Base-by-base conservation (phyloP, 2,329 filamentous ascomycete species). In the Sporothrix variecibatus region DNA sequence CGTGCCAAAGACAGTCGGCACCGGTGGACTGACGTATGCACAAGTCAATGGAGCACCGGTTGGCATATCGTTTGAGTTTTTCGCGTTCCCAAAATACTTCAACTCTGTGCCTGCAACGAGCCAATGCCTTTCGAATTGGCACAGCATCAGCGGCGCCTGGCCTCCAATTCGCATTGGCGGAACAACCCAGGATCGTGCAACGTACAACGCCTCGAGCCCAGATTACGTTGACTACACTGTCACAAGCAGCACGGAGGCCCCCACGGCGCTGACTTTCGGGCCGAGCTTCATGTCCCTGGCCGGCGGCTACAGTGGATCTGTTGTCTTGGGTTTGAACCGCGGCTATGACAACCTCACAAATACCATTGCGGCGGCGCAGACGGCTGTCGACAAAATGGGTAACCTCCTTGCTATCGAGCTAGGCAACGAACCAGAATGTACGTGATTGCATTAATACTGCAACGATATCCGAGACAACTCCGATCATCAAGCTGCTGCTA, bases 381-480 rank as follows among this genome's bases (percentile, higher is more conserved):
- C 82, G 0, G 87, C 84, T 0, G 82, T 84, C 11, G 77, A 76
- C 1, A 78, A 81, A n/a, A 86, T 89, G 76, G 76, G 75, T 4
- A 89, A 88, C 75, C 78, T 89, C 12, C 80, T 85, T 23, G 86
- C 87, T 2, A 86, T 89, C 46, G 87, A 90, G 77, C 81, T 89
- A 0, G 87, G 87, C 1, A 89, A 89, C 76, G 87, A 89, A 73
- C 87, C 88, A 3, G 86, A 89, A 75, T 88, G 86, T 87, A 77
- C 76, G 84, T n/a, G n/a, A n/a, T n/a, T n/a, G n/a, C n/a, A n/a
- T n/a, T n/a, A n/a, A n/a, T n/a, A n/a, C n/a, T n/a, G n/a, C n/a
- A n/a, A n/a, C n/a, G n/a, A n/a, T n/a, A n/a, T n/a, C n/a, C n/a
- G n/a, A n/a, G n/a, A n/a, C n/a, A n/a, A n/a, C n/a, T n/a, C n/a